Evolutionary conservation across 192 early-diverging fungal species (phyloP).

Genomic region (Dispira simplex): DNA sequence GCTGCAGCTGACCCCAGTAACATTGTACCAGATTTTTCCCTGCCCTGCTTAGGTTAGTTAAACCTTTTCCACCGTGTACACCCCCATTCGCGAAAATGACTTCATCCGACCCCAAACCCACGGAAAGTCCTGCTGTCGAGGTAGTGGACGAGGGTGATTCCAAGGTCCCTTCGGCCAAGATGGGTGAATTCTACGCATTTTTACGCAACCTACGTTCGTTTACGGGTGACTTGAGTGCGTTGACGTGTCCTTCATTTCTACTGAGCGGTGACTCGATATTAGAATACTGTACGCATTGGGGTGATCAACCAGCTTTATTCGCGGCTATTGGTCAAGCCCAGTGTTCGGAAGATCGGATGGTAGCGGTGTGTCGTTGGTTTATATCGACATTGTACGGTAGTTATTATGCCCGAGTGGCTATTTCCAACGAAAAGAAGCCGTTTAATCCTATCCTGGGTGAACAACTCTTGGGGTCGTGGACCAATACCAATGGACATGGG

Average conservation of each 20-base stretch:
- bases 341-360: conserved; percentile 44
- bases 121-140: neutral
- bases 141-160: neutral
- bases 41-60: neutral
- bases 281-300: conserved; percentile 53
- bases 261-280: conserved; percentile 60
- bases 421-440: conserved; percentile 63
- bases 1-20: neutral
- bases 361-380: conserved; percentile 58
- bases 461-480: conserved; percentile 44
- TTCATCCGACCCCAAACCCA: neutral
- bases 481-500: conserved; percentile 26
- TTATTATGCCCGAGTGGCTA: conserved; percentile 51
- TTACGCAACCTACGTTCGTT: conserved; percentile 54
- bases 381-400: conserved; percentile 66
- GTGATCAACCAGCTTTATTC: conserved; percentile 44
- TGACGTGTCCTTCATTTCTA: conserved; percentile 68
- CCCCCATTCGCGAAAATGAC: neutral
- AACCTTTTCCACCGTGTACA: neutral
- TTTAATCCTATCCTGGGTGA: conserved; percentile 58
- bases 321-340: conserved; percentile 42
- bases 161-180: conserved; percentile 40
- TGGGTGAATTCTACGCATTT: conserved; percentile 46
- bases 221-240: conserved; percentile 62
- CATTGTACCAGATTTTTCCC: neutral